Evolutionary conservation across 192 early-diverging fungal species (phyloP).

Genomic region (Mortierella antarctica): DNA sequence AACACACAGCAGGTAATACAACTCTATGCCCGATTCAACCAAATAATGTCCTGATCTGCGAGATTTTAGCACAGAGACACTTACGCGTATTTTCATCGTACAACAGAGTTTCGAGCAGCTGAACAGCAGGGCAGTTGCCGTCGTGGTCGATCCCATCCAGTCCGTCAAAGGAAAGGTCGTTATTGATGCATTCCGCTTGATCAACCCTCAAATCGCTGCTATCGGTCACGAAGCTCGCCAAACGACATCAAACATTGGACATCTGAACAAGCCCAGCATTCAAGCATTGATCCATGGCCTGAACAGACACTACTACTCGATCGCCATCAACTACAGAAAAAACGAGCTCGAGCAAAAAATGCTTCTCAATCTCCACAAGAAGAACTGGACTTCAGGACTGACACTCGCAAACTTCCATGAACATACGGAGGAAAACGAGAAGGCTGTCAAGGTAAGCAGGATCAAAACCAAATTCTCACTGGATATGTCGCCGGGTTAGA

Average conservation of each 20-base stretch:
- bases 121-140: conserved; percentile 94
- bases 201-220: conserved; percentile 88
- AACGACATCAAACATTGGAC: conserved; percentile 98
- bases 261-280: conserved; percentile 97
- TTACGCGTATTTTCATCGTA: background rate
- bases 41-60: background rate
- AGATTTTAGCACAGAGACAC: background rate
- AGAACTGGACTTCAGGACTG: conserved; percentile 98
- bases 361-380: conserved; percentile 98
- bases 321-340: conserved; percentile 99
- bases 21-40: background rate
- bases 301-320: conserved; percentile 99
- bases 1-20: conserved; percentile 93
- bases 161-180: conserved; percentile 99
- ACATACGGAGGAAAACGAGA: conserved; percentile 86
- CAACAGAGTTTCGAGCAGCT: conserved; percentile 90
- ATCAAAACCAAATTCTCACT: background rate
- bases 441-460: conserved; percentile 79
- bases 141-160: conserved; percentile 99
- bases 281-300: conserved; percentile 98
- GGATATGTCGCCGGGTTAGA: background rate
- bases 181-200: conserved; percentile 98
- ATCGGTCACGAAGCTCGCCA: conserved; percentile 95
- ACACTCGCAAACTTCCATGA: conserved; percentile 83
- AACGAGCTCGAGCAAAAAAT: conserved; percentile 99